phyloP scores from a whole-genome alignment of 2,329 filamentous ascomycete genomes.

The Monilinia fructigena region DNA sequence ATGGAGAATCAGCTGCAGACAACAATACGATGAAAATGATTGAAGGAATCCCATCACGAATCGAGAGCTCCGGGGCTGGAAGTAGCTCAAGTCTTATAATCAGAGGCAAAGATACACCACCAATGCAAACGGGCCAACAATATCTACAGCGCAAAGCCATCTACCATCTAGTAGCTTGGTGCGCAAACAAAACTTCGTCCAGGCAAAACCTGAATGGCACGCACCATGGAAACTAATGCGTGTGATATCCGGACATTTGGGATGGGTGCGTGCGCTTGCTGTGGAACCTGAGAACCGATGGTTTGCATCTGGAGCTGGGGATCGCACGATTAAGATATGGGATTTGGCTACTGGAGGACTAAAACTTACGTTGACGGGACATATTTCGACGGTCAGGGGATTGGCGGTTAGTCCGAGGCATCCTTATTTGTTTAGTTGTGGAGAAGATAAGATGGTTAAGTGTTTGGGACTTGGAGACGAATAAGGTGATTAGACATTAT shows the following conservation, averaged over 20 bases:
- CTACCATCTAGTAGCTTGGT: constrained; percentile 55
- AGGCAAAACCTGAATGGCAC: constrained; percentile 89
- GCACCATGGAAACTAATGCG: constrained; percentile 98
- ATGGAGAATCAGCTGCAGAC: constrained; percentile 32
- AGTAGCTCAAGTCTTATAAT: constrained; percentile 58
- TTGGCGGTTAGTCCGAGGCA: constrained; percentile 90
- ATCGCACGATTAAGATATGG: constrained; percentile 98
- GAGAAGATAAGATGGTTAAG: constrained; percentile 99
- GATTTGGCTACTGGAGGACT: constrained; percentile 87
- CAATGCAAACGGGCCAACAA: constrained; percentile 52
- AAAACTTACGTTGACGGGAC: constrained; percentile 82
- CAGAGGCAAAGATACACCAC: constrained; percentile 48
- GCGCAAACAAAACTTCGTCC: constrained; percentile 57
- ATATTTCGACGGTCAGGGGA: constrained; percentile 90
- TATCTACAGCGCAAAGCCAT: constrained; percentile 47
- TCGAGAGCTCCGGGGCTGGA: constrained; percentile 32
- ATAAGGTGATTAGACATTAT: constrained; percentile 97
- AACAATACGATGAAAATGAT: constrained; percentile 64
- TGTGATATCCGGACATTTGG: constrained; percentile 93
- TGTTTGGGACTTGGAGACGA: constrained; percentile 99
- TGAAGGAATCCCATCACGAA: constrained; percentile 54
- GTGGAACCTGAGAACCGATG: constrained; percentile 96
- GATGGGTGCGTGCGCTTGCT: constrained; percentile 86
- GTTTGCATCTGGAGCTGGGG: constrained; percentile 94
- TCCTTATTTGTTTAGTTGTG: constrained; percentile 96